phyloP scores from a whole-genome alignment of 805 yeast genomes.

The Candida pini region DNA sequence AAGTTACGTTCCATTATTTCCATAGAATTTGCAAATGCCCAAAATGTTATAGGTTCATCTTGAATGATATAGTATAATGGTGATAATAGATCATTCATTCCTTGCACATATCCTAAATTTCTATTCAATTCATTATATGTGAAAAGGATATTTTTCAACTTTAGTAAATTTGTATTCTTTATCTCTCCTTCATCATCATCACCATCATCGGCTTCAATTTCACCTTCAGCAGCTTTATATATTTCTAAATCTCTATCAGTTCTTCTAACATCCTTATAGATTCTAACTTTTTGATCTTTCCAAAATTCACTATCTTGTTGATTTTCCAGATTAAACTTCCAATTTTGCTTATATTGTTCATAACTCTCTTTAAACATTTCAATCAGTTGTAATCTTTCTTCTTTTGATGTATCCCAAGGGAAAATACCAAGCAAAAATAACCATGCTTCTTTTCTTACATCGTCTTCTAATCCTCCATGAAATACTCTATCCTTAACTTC shows the following conservation, averaged over 20 bases:
- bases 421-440: conserved; percentile 73
- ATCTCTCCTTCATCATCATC: conserved; percentile 61
- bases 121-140: conserved; percentile 82
- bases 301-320: conserved; percentile 60
- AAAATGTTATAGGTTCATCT: conserved; percentile 78
- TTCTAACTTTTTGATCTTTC: conserved; percentile 84
- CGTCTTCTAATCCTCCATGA: conserved; percentile 75
- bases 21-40: conserved; percentile 88
- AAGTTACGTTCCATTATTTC: conserved; percentile 93
- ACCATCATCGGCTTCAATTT: conserved; percentile 34
- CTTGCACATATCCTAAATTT: conserved; percentile 93
- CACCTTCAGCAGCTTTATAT: conserved; percentile 35
- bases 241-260: conserved; percentile 77
- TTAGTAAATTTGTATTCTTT: conserved; percentile 67
- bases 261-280: conserved; percentile 89
- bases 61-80: conserved; percentile 64
- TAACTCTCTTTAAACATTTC: conserved; percentile 49
- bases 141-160: conserved; percentile 69
- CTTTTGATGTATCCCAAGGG: conserved; percentile 79
- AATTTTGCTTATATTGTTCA: conserved; percentile 54
- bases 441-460: conserved; percentile 75
- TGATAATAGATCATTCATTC: conserved; percentile 91
- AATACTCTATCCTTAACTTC: conserved; percentile 82
- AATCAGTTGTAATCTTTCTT: conserved; percentile 58
- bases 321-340: conserved; percentile 57